Evolutionary conservation across 768 basidiomycete species (phyloP).

Genomic region (Daedaleopsis sinensis): DNA sequence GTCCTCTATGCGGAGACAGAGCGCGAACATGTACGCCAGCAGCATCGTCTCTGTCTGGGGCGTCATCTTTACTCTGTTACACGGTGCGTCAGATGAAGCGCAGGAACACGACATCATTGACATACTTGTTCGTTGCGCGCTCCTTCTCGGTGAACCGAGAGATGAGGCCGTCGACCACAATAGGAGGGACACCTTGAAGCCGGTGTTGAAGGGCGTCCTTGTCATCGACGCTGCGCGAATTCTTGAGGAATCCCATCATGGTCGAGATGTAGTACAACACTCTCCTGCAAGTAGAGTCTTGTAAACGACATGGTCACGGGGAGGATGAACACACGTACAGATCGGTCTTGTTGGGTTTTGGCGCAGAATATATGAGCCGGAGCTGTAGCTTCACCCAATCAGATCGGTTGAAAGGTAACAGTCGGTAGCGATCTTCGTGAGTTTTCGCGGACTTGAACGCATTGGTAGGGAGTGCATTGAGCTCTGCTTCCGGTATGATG

Average conservation of each 20-base stretch:
- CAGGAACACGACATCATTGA: conserved; percentile 7
- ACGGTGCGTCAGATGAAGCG: not conserved
- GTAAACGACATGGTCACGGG: not conserved
- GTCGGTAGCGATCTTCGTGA: conserved; percentile 49
- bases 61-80: conserved; percentile 49
- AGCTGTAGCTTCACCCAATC: conserved; percentile 77
- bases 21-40: conserved; percentile 76
- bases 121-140: conserved; percentile 67
- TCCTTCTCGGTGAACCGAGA: conserved; percentile 80
- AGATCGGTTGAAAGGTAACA: conserved; percentile 66
- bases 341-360: conserved; percentile 58
- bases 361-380: conserved; percentile 38
- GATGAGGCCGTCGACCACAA: conserved; percentile 74
- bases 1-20: conserved; percentile 79
- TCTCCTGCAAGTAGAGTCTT: conserved; percentile 47
- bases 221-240: conserved; percentile 45
- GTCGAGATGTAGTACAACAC: conserved; percentile 79
- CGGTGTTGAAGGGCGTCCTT: conserved; percentile 59
- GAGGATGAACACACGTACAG: conserved; percentile 36
- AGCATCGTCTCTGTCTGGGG: conserved; percentile 71
- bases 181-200: conserved; percentile 58
- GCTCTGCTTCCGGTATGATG: conserved; percentile 82
- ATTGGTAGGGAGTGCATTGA: conserved; percentile 65
- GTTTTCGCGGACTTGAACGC: conserved; percentile 55
- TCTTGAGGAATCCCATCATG: conserved; percentile 73